These are phyloP conservation scores for Gaeumannomyces sp. DNA, from an alignment of 2,329 filamentous ascomycete species.

Conservation along the genomic window DNA sequence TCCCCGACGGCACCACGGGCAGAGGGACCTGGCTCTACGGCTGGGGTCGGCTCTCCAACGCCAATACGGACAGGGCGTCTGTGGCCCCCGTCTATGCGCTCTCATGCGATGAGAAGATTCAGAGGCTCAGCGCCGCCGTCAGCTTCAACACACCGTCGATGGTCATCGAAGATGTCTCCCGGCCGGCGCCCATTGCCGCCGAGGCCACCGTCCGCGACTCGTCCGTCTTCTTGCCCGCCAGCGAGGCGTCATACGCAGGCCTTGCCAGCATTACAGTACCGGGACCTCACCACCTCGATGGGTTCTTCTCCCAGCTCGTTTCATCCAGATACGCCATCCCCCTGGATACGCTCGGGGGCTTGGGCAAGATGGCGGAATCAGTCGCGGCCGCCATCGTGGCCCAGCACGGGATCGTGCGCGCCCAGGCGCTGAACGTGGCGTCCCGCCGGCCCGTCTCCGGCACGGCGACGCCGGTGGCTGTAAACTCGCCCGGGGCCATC, in stretches of 20 bases:
- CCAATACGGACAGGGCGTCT: constrained; percentile 19
- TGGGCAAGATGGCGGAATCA: constrained; percentile 12
- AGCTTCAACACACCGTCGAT: constrained; percentile 17
- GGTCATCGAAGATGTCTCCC: constrained; percentile 20
- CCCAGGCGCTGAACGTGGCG: constrained; percentile 27
- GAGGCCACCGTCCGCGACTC: constrained; percentile 19
- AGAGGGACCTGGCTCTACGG: constrained; percentile 24
- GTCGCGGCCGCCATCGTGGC: constrained; percentile 27
- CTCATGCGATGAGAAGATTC: constrained; percentile 30
- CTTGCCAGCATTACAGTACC: constrained; percentile 22
- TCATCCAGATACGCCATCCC: constrained; percentile 28
- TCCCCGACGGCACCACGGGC: constrained; percentile 14
- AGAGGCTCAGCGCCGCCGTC: constrained; percentile 16
- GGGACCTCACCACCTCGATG: constrained; percentile 22
- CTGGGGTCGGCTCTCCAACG: constrained; percentile 26
- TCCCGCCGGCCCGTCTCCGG: constrained; percentile 20
- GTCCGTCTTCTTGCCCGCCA: constrained; percentile 18
- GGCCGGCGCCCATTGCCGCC: constrained; percentile 21
- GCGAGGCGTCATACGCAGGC: constrained; percentile 21
- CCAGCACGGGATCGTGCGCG: constrained; percentile 31
- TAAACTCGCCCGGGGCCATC: constrained; percentile 11
- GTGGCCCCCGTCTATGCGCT: constrained; percentile 27
- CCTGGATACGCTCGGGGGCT: constrained; percentile 18
- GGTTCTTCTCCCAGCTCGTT: constrained; percentile 30
- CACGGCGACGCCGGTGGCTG: constrained; percentile 13